phyloP scores from a whole-genome alignment of 345 rosid genomes.

The Aquilaria malaccensis region DNA sequence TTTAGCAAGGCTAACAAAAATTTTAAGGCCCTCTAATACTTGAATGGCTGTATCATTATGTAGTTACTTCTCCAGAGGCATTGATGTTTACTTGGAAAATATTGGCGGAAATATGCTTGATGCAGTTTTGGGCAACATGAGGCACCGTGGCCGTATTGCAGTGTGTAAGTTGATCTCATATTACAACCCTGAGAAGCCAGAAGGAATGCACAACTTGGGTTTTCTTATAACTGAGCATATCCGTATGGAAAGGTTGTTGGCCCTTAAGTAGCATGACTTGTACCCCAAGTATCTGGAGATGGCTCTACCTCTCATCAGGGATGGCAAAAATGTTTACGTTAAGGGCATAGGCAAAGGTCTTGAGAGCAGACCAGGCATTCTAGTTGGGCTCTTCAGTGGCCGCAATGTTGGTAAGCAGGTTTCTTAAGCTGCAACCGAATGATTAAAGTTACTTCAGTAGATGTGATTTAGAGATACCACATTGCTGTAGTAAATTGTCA shows the following conservation, averaged over 20 bases:
- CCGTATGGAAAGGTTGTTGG: constrained; percentile 29
- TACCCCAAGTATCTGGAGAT: constrained; percentile 27
- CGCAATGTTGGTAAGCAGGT: constrained; percentile 40
- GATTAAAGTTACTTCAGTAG: neutral
- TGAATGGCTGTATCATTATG: neutral
- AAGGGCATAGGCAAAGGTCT: constrained; percentile 40
- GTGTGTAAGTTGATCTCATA: constrained; percentile 45
- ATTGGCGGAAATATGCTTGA: constrained; percentile 45
- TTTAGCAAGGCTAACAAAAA: no score
- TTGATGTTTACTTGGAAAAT: constrained; percentile 43
- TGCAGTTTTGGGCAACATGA: constrained; percentile 39
- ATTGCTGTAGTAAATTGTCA: no score
- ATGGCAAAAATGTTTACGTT: constrained; percentile 31
- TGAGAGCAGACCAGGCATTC: constrained; percentile 35
- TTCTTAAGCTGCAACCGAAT: constrained; percentile 26
- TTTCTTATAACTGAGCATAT: constrained; percentile 18
- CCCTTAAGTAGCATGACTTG: constrained; percentile 16
- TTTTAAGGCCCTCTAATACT: no score
- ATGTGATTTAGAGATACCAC: no score
- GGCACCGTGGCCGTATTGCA: constrained; percentile 26
- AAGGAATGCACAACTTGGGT: constrained; percentile 27
- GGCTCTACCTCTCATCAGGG: constrained; percentile 30
- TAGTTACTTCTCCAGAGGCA: constrained; percentile 24
- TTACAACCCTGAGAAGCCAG: constrained; percentile 25
- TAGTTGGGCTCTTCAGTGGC: constrained; percentile 36